Base-by-base conservation (phyloP, 1,284 basidiomycete species). In the Coniferiporia sulphurascens region DNA sequence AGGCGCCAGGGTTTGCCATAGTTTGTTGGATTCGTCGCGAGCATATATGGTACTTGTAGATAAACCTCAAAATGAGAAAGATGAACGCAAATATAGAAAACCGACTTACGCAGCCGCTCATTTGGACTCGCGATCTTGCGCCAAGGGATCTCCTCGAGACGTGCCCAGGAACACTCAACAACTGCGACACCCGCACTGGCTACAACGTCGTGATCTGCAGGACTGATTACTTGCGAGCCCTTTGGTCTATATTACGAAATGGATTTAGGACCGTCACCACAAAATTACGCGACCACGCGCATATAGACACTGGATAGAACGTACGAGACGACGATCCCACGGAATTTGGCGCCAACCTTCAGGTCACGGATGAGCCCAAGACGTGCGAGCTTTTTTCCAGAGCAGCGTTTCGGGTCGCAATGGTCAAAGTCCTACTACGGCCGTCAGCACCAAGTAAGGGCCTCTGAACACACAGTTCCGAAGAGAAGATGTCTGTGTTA, bases 151-250 rank as follows among this genome's bases (percentile, higher is more conserved):
- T 98, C 95, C 56, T 95, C 92, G 6, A 98, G 75, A 19, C 95
- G 81, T 1, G 96, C 96, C 96, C 96, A 99, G 3, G 93, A 95
- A 72, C 95, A 98, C 71, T 99, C 96, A 1, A 99, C 94, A 7
- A 99, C 96, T 0, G 96, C 96, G 1, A 98, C 75, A 0, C 96
- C 96, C 45, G 79, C 78, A 60, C 83, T 79, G 3, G 81, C 77
- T 12, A 98, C 76, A 55, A 95, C 85, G n/a, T 90, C 86, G 15
- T 85, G 82, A 70, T 99, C 96, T 0, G 87, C 82, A 0, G 93
- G 94, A 51, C 87, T 91, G 32, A 98, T 82, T 2, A 91, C 80
- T 65, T 85, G 81, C 19, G 83, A 90, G 0, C 88, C 96, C 69
- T 94, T 91, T 0, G 96, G 96, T 22, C 95, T 97, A 66, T n/a